Evolutionary conservation across 495 filamentous ascomycete genomes (phyloP), one percentile per base, ranked within the genome.

Genomic region (Antarctomyces pellizariae): DNA sequence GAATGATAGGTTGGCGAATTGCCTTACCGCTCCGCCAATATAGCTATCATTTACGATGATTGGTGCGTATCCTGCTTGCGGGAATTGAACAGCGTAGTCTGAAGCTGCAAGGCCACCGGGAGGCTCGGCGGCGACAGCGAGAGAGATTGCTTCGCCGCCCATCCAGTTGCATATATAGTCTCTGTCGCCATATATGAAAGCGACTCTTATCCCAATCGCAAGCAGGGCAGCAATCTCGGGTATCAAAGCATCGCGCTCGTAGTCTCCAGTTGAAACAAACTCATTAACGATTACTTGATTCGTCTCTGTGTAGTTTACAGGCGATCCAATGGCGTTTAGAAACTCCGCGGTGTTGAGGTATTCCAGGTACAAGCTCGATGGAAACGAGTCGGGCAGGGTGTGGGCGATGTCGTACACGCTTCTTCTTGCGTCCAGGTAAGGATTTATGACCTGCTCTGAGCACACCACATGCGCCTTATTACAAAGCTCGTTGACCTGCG

Each of bases 81-180:
- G 41, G 45, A 74, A 75, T 13, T 36, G 35, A 2, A 36, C 21
- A 5, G 47, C 25, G 29, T 54, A 50, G 19, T 57, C 38, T 36
- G 34, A 6, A 12, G 51, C 41, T 16, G 56, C 49, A n/a, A n/a
- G n/a, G n/a, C n/a, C n/a, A 10, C 42, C 43, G 23, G 50, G 30
- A 9, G 44, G 36, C 32, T 54, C 36, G 28, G 48, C 48, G 5
- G 62, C 61, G 10, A 75, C 26, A 8, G 57, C 53, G 0, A 74
- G 45, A 10, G 57, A 63, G 28, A 69, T 50, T 5, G 62, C 58
- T 41, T 71, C 53, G 18, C 68, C 70, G 25, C 70, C 71, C 3
- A 68, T 38, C 62, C 67, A 75, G 41, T 73, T 75, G 42, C 67
- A 74, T 15, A 67, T 57, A 37, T 65, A 75, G 39, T 76, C 71